A percentile compares a stretch with the other conserved stretches of the same genome.
Conservation (phyloP, 805 yeast genomes). For the Wickerhamiella allomyrinae region DNA sequence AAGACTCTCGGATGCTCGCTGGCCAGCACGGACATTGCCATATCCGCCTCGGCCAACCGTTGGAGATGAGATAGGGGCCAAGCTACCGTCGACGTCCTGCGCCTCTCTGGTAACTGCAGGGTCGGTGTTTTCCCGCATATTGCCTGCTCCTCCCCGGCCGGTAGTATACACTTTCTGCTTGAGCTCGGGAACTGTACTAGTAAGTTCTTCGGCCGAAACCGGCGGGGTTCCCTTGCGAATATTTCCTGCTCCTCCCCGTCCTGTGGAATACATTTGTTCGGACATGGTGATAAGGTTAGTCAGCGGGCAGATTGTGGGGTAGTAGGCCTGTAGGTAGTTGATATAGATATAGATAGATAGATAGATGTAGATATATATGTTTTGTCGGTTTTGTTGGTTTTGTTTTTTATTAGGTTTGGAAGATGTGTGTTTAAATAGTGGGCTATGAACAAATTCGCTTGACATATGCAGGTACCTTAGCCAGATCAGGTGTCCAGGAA, state of each 20-base stretch:
- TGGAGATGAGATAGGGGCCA: conserved; percentile 25
- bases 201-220: conserved; percentile 34
- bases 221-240: conserved; percentile 39
- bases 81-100: conserved; percentile 47
- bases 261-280: conserved; percentile 38
- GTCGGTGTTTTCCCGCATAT: conserved; percentile 51
- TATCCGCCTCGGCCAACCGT: conserved; percentile 53
- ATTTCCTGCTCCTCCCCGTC: conserved; percentile 72
- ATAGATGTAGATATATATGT: no score
- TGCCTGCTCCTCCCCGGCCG: conserved; percentile 71
- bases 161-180: conserved; percentile 43
- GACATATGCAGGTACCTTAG: no score
- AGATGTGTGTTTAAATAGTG: no score
- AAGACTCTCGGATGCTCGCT: conserved; percentile 22
- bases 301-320: not conserved
- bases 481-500: no score
- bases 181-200: conserved; percentile 43
- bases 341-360: no score
- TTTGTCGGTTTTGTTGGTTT: no score
- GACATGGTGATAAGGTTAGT: not conserved
- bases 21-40: conserved; percentile 40
- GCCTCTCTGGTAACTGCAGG: conserved; percentile 39
- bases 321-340: not conserved
- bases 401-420: no score
- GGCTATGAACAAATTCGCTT: no score